Conservation (phyloP, 2,329 filamentous ascomycete species). For the Stachybotrys chlorohalonatus region DNA sequence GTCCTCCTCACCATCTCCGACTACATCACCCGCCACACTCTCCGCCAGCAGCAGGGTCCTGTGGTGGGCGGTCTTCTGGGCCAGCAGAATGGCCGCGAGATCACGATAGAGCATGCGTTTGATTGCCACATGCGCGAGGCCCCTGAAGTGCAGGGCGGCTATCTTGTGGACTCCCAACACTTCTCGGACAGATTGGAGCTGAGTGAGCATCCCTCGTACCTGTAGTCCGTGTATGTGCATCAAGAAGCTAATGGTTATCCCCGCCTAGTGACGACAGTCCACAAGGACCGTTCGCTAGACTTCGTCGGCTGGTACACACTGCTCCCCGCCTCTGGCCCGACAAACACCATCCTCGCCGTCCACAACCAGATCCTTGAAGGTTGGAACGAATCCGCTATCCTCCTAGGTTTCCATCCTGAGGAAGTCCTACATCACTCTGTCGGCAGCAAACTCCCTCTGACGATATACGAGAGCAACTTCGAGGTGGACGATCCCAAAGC, state of each 20-base stretch:
- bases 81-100: slow-evolving; percentile 80
- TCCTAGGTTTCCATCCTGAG: slow-evolving; percentile 77
- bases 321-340: slow-evolving; percentile 64
- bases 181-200: slow-evolving; percentile 74
- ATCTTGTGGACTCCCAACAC: slow-evolving; percentile 58
- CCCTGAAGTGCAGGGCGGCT: slow-evolving; percentile 40
- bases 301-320: slow-evolving; percentile 91
- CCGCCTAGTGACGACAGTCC: slow-evolving; percentile 69
- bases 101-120: slow-evolving; percentile 89
- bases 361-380: slow-evolving; percentile 66
- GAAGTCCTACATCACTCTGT: slow-evolving; percentile 44
- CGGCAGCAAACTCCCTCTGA: slow-evolving; percentile 77
- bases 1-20: slow-evolving; percentile 95
- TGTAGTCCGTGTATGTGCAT: slow-evolving; percentile 1
- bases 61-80: slow-evolving; percentile 84
- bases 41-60: slow-evolving; percentile 66
- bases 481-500: slow-evolving; percentile 54
- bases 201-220: slow-evolving; percentile 45
- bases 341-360: slow-evolving; percentile 56
- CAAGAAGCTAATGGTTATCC: neutral
- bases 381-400: slow-evolving; percentile 77
- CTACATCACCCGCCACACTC: slow-evolving; percentile 84
- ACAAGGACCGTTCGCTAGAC: slow-evolving; percentile 74
- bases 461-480: slow-evolving; percentile 78
- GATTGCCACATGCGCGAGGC: slow-evolving; percentile 56